These are phyloP conservation scores for Lithohypha guttulata DNA, from an alignment of 2,329 filamentous ascomycete genomes.

Conservation along the genomic window DNA sequence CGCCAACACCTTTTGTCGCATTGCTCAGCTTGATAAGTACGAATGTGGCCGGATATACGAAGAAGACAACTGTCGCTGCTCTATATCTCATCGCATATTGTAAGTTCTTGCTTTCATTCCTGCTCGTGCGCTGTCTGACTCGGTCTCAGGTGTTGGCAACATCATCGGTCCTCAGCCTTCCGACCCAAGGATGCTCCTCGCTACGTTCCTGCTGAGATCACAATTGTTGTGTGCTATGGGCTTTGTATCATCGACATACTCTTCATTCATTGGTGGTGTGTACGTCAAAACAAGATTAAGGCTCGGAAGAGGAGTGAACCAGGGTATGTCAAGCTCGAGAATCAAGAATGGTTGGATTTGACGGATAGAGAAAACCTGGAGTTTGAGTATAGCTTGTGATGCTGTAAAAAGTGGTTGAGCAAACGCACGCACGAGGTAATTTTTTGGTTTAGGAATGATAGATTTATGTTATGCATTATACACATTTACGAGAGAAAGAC, in stretches of 20 bases:
- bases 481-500: no score
- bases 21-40: slow-evolving; percentile 52
- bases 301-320: slow-evolving; percentile 40
- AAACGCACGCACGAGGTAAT: no score
- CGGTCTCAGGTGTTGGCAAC: slow-evolving; percentile 34
- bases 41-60: slow-evolving; percentile 47
- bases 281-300: slow-evolving; percentile 50
- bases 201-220: slow-evolving; percentile 54
- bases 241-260: slow-evolving; percentile 41
- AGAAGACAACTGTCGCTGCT: slow-evolving; percentile 43
- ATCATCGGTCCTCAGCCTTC: slow-evolving; percentile 51
- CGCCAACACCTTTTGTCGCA: slow-evolving; percentile 52
- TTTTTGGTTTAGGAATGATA: no score
- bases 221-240: slow-evolving; percentile 49
- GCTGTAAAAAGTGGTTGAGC: not conserved
- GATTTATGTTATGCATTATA: no score
- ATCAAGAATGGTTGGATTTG: slow-evolving; percentile 55
- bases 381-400: slow-evolving; percentile 49
- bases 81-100: slow-evolving; percentile 39
- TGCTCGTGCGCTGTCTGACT: not conserved
- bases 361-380: slow-evolving; percentile 57
- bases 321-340: slow-evolving; percentile 51
- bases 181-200: slow-evolving; percentile 44
- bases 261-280: slow-evolving; percentile 55
- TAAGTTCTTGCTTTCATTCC: not conserved